Evolutionary conservation across 768 basidiomycete species (phyloP), one percentile per base, ranked within the genome.

Genomic region (Naganishia vishniacii): DNA sequence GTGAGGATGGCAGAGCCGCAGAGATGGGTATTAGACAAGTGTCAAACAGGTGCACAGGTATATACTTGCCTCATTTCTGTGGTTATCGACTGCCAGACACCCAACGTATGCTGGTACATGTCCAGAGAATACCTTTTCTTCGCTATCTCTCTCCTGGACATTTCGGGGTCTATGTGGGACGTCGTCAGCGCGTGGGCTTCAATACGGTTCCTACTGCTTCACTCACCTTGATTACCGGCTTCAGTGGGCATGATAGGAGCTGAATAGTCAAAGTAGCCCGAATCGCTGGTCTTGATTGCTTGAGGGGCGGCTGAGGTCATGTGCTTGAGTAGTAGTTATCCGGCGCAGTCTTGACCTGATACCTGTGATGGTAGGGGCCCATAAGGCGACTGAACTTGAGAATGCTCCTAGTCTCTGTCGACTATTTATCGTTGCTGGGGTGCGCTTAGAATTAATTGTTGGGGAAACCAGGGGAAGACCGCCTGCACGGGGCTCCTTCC

Each of bases 81-180:
- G 3, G 32, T 13, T 18, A 40, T 26, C 3, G 32, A 9, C 53
- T 34, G 23, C 44, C 31, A 63, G 26, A 53, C 9, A 16, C 32
- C 40, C 13, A 51, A 53, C 1, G 62, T 63, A 31, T 63, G 46
- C 9, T 63, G 48, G 29, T 32, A 53, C n/a, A 63, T 40, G 32
- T 34, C 26, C 26, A 51, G n/a, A 9, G 49, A 53, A 29, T 63
- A 63, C 18, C 62, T 18, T 56, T 49, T 26, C 42, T 51, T 53
- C 23, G 48, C 62, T 3, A 11, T 51, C 20, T 32, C 44, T 26
- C 20, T 53, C 32, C 44, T 41, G 31, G 40, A 42, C 28, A 18
- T 45, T 18, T 63, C 41, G 15, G 25, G 23, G 13, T 41, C 34
- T 42, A 32, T 32, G 34, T 15, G 26, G 45, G 13, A 25, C 29